These are phyloP conservation scores for Penicillium thymicola DNA, from an alignment of 2,329 filamentous ascomycete species.

Conservation along the genomic window DNA sequence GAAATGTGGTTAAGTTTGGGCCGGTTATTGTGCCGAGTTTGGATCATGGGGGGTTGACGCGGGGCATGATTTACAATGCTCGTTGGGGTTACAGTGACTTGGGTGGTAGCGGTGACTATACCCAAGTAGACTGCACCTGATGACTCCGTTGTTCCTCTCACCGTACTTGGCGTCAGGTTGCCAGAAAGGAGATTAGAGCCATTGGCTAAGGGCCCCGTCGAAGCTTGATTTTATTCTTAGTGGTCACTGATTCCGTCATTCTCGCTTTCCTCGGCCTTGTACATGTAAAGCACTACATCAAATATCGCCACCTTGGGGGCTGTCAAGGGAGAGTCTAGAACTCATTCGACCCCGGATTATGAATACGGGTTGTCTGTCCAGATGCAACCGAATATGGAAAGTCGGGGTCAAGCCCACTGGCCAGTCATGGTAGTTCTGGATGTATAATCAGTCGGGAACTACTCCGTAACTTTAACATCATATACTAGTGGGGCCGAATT, in stretches of 20 bases:
- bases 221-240: neutral
- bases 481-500: neutral
- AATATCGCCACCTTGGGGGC: neutral
- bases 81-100: neutral
- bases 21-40: too few species aligned
- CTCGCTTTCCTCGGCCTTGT: neutral
- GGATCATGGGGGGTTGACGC: neutral
- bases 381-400: neutral
- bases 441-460: neutral
- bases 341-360: neutral
- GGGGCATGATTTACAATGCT: neutral
- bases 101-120: constrained; percentile 1
- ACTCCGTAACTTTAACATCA: too few species aligned
- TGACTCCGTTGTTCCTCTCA: neutral
- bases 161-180: neutral
- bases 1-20: too few species aligned
- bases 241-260: neutral
- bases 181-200: neutral
- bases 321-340: neutral
- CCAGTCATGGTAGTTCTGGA: neutral
- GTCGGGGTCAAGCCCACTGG: neutral
- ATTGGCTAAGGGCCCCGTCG: neutral
- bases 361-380: neutral
- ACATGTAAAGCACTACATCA: neutral
- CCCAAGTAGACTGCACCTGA: neutral